phyloP scores from a whole-genome alignment of 140 eudicot genomes.

The Oenanthe javanica region DNA sequence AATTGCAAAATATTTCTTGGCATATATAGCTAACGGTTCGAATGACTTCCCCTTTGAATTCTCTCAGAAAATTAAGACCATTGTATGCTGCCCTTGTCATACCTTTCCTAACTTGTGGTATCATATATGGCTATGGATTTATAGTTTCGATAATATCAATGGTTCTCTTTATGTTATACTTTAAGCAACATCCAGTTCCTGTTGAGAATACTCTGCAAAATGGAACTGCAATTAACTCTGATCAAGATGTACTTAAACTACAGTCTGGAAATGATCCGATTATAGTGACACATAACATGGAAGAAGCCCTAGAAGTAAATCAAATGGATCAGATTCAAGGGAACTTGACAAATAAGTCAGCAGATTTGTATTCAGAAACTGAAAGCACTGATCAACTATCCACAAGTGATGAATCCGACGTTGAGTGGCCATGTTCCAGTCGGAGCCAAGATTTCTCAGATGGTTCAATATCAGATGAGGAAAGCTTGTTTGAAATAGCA shows the following conservation, averaged over 20 bases:
- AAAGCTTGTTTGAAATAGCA: constrained; percentile 70
- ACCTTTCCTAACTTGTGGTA: constrained; percentile 13
- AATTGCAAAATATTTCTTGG: not conserved
- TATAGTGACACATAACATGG: not conserved
- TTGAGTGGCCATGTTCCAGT: constrained; percentile 26
- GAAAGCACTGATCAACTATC: constrained; percentile 40
- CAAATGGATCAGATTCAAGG: constrained; percentile 9
- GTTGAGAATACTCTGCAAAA: constrained; percentile 8
- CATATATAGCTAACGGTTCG: constrained; percentile 10
- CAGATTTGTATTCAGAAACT: constrained; percentile 42
- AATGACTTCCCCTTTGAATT: constrained; percentile 36
- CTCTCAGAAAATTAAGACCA: constrained; percentile 25
- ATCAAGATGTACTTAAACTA: constrained; percentile 4
- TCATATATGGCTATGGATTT: constrained; percentile 24
- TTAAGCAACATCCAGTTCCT: constrained; percentile 24
- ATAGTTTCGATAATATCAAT: constrained; percentile 26
- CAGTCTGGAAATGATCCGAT: not conserved
- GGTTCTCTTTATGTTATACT: constrained; percentile 19
- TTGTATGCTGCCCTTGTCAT: constrained; percentile 34
- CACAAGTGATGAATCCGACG: constrained; percentile 57
- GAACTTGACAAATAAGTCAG: constrained; percentile 21
- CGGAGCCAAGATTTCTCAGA: constrained; percentile 46
- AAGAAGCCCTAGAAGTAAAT: constrained; percentile 7
- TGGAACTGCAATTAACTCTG: not conserved
- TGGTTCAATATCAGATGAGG: constrained; percentile 89